Evolutionary conservation across 768 basidiomycete genomes (phyloP).

Genomic region (Lepiota venenata): DNA sequence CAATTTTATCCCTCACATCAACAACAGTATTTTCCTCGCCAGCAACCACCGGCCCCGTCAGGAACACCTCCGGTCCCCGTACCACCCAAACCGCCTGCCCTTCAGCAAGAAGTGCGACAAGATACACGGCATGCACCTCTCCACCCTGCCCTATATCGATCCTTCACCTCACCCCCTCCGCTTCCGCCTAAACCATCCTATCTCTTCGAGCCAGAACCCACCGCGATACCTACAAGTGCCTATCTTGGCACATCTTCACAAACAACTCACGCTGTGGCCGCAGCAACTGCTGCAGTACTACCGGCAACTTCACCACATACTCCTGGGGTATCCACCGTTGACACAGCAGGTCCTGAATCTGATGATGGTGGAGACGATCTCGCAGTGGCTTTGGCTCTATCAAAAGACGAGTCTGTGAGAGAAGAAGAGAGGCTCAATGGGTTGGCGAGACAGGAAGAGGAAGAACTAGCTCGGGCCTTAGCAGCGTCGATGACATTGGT

Average conservation of each 20-base stretch:
- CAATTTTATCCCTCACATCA: constrained; percentile 32
- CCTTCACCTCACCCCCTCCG: constrained; percentile 17
- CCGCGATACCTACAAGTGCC: constrained; percentile 7
- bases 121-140: background rate
- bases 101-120: constrained; percentile 8
- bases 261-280: constrained; percentile 9
- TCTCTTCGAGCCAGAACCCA: constrained; percentile 4
- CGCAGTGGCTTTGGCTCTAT: constrained; percentile 44
- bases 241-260: constrained; percentile 12
- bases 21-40: constrained; percentile 26
- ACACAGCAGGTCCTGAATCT: constrained; percentile 2
- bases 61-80: constrained; percentile 1
- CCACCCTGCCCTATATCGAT: constrained; percentile 5
- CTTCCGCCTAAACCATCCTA: constrained; percentile 12
- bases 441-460: constrained; percentile 50
- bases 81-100: constrained; percentile 9
- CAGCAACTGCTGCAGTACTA: constrained; percentile 7
- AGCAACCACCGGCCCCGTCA: constrained; percentile 22
- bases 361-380: constrained; percentile 38
- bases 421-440: constrained; percentile 29
- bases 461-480: constrained; percentile 62
- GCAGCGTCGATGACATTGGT: constrained; percentile 30
- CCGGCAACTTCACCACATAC: constrained; percentile 16
- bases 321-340: background rate
- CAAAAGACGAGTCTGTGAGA: constrained; percentile 41